Evolutionary conservation across 2,329 filamentous ascomycete genomes (phyloP).

Genomic region (Xylariaceae sp.): DNA sequence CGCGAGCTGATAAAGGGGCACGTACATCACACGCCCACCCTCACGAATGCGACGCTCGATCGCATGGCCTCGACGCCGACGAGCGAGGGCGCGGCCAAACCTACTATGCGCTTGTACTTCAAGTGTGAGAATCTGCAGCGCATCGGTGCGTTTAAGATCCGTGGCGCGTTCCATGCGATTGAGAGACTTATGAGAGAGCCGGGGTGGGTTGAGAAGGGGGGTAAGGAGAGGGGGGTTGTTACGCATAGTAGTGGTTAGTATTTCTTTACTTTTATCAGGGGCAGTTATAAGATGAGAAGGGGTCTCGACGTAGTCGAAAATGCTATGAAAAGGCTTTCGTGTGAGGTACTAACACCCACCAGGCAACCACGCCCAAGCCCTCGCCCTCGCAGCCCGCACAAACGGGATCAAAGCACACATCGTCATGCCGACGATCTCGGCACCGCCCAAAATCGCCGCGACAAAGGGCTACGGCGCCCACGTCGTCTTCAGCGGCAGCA

Average conservation of each 20-base stretch:
- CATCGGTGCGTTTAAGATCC: slow-evolving; percentile 86
- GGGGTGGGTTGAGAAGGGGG: slow-evolving; percentile 55
- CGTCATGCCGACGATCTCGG: slow-evolving; percentile 84
- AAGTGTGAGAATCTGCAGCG: slow-evolving; percentile 94
- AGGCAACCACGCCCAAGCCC: slow-evolving; percentile 94
- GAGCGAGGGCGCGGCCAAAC: slow-evolving; percentile 44
- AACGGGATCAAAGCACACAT: slow-evolving; percentile 75
- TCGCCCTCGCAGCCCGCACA: slow-evolving; percentile 74
- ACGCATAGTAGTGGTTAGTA: slow-evolving; percentile 79
- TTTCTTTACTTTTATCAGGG: slow-evolving; percentile 6
- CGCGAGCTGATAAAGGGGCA: slow-evolving; percentile 66
- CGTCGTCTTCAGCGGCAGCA: slow-evolving; percentile 78
- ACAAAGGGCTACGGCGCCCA: slow-evolving; percentile 72
- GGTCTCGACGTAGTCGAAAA: not conserved
- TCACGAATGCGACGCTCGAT: slow-evolving; percentile 73
- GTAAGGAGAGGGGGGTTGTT: slow-evolving; percentile 65
- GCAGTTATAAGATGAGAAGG: no score
- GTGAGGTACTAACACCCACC: not conserved
- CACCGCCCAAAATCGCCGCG: slow-evolving; percentile 79
- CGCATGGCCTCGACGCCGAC: slow-evolving; percentile 66
- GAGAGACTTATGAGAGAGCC: slow-evolving; percentile 59
- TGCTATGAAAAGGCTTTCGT: no score
- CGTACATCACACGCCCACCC: slow-evolving; percentile 77
- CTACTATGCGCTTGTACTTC: slow-evolving; percentile 74
- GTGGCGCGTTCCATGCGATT: slow-evolving; percentile 85